Evolutionary conservation across 1,284 basidiomycete genomes (phyloP), one percentile per base, ranked within the genome.

Genomic region (Ceratobasidium papillatum): DNA sequence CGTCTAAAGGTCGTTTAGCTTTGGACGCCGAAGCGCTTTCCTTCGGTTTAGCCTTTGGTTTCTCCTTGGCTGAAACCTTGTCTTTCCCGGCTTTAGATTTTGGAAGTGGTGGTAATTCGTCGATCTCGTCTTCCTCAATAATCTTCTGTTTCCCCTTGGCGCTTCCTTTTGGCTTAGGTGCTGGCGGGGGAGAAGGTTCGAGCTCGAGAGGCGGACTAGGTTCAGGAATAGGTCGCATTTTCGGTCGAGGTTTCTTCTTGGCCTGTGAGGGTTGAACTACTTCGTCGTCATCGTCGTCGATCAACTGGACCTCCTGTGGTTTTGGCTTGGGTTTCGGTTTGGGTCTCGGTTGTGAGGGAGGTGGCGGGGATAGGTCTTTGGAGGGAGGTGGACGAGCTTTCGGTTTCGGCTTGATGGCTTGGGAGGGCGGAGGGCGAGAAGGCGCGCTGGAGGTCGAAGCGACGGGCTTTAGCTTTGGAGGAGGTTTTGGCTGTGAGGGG

Each of bases 211-310:
- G 65, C 25, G 65, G 65, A 22, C 30, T 56, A 17, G 66, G 66
- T 22, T 54, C 54, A 8, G 66, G 66, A 12, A 30, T 12, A 8
- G 54, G 66, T 32, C 66, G 66, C 52, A 59, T 58, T 30, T 71
- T 71, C 19, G 66, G 66, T n/a, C 66, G 66, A 43, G 66, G 66
- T 47, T 41, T 38, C 12, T 71, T 71, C 27, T 36, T 54, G 27
- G 41, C 12, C 22, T 62, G 59, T n/a, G 65, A 25, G 1, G 47
- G 51, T 9, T 17, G 27, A 25, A 54, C 41, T 30, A 59, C 54
- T 52, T 41, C 52, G 32, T 71, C 65, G 27, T 59, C 43, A 19
- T 71, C 65, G 38, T 56, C 54, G n/a, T 69, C 65, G 36, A 71
- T 58, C 3, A 71, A 3, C 36, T 56, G 51, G 0, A 49, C n/a